Base-by-base conservation (phyloP, 352 stramenopile genomes). In the Globisporangium barbulae region DNA sequence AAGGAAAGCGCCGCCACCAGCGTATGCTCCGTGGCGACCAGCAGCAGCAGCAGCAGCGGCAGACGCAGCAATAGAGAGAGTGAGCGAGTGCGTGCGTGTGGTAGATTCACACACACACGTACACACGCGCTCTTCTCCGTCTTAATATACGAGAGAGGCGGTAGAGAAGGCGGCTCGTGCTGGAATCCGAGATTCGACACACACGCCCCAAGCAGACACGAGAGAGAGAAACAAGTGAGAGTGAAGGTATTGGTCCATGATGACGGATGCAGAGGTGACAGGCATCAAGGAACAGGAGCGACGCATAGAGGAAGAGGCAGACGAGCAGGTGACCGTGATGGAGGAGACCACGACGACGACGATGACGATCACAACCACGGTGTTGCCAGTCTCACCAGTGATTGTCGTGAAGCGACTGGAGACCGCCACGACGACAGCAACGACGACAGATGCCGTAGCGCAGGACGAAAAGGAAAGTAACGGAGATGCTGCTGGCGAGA, bases 221-320 rank as follows among this genome's bases (percentile, higher is more conserved):
- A 35, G 41, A 50, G 54, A 49, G 3, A 10, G 2, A 19, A 10
- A 48, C 31, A 31, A 60, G 54, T 13, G 7, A 15, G 37, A 33
- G 22, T 19, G 37, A 60, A 21, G 54, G 41, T 44, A 49, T 35
- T 28, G 35, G 33, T 4, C 10, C 37, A 50, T 30, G 2, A 66
- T 66, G 61, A 66, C 61, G 2, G 61, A 66, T 52, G 52, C 52
- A 21, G 61, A 61, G 21, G 52, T 28, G n/a, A 66, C 61, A 28
- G 33, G 52, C 7, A 12, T 54, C 52, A 39, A 12, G 25, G 48
- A 44, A 25, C 21, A 28, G 28, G 22, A 56, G 19, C 50, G 33
- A 6, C 30, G 25, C n/a, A 7, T 41, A 45, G 41, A n/a, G 31
- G 61, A 41, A 47, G 41, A 39, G 6, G 25, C 22, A 33, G 17